Percentiles rank a stretch among this genome's conserved stretches.
These are phyloP conservation scores for Aaosphaeria arxii DNA, from an alignment of 2,329 filamentous ascomycete genomes.

Conservation along the genomic window DNA sequence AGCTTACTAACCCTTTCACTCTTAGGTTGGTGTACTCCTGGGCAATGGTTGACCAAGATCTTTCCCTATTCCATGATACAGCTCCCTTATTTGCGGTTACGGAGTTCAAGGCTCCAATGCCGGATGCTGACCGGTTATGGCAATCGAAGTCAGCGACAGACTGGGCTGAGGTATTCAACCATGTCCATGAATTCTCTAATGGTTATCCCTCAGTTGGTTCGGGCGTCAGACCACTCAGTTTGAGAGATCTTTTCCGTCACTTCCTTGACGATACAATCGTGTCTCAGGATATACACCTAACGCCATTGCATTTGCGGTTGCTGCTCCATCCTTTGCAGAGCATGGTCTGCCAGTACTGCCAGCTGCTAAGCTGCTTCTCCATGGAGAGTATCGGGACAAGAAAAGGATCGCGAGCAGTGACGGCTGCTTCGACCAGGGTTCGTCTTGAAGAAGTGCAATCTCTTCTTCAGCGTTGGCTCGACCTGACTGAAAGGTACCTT, in stretches of 20 bases:
- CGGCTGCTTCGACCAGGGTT: conserved; percentile 58
- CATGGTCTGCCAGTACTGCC: conserved; percentile 61
- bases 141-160: conserved; percentile 55
- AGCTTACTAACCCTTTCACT: conserved; percentile 14
- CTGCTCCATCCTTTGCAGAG: conserved; percentile 67
- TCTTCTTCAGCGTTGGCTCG: conserved; percentile 65
- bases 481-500: conserved; percentile 57
- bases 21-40: conserved; percentile 68
- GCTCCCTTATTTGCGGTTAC: conserved; percentile 58
- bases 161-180: conserved; percentile 60
- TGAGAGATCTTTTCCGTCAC: conserved; percentile 65
- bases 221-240: conserved; percentile 54
- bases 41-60: conserved; percentile 71
- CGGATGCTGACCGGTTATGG: conserved; percentile 63
- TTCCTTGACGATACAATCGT: conserved; percentile 64
- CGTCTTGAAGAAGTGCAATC: conserved; percentile 64
- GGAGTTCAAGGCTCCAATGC: conserved; percentile 64
- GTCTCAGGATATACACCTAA: conserved; percentile 46
- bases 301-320: conserved; percentile 61
- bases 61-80: conserved; percentile 40
- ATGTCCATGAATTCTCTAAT: conserved; percentile 54
- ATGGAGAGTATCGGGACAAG: conserved; percentile 52
- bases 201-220: conserved; percentile 54
- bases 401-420: conserved; percentile 50
- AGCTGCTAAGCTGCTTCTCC: conserved; percentile 64